Conservation (phyloP, 140 eudicot species). For the Artemisia princeps region DNA sequence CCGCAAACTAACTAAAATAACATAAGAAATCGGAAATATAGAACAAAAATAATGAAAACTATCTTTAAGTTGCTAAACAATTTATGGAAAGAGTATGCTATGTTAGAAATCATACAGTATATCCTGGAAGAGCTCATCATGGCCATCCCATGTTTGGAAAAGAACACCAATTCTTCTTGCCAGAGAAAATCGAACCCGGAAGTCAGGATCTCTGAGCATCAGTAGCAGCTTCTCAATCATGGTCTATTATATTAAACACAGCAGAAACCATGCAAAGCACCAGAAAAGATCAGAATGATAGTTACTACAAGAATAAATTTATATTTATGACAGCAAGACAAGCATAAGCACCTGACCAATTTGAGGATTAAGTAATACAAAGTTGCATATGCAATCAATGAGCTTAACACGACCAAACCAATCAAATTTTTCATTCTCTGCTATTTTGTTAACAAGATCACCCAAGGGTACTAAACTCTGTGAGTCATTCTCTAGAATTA, state of each 20-base stretch:
- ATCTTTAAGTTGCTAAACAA: slow-evolving; percentile 10
- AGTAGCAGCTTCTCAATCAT: slow-evolving; percentile 81
- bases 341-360: slow-evolving; percentile 69
- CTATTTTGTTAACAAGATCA: slow-evolving; percentile 64
- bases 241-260: slow-evolving; percentile 33
- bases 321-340: slow-evolving; percentile 9
- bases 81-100: not conserved
- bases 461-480: slow-evolving; percentile 63
- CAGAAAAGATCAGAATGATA: slow-evolving; percentile 6
- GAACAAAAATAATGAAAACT: slow-evolving; percentile 7
- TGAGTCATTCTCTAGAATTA: slow-evolving; percentile 27
- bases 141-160: slow-evolving; percentile 98
- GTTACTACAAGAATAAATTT: slow-evolving; percentile 1
- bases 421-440: slow-evolving; percentile 51
- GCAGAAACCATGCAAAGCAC: slow-evolving; percentile 20
- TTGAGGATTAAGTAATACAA: slow-evolving; percentile 56
- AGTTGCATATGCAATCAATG: slow-evolving; percentile 74
- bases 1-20: slow-evolving; percentile 13
- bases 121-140: slow-evolving; percentile 81
- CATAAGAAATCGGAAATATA: not conserved
- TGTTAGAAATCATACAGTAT: slow-evolving; percentile 44
- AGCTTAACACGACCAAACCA: slow-evolving; percentile 81
- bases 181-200: slow-evolving; percentile 67
- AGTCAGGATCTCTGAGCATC: slow-evolving; percentile 88
- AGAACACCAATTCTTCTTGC: slow-evolving; percentile 77